Evolutionary conservation across 2,329 filamentous ascomycete species (phyloP).

Genomic region (Tolypocladium ovalisporum): DNA sequence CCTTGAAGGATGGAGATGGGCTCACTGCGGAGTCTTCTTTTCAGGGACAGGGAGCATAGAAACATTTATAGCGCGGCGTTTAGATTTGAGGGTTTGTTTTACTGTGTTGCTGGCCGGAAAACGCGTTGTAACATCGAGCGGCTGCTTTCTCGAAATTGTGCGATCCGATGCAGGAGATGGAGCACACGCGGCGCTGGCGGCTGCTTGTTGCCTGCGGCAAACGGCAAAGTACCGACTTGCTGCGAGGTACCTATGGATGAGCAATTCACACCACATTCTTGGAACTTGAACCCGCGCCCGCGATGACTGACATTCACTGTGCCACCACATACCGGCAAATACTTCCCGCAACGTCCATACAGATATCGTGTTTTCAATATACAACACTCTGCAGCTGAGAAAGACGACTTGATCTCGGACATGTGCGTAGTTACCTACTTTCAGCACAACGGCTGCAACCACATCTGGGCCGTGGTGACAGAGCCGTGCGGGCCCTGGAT

Average conservation of each 20-base stretch:
- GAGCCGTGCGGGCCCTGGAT: conserved; percentile 35
- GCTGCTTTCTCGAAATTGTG: not conserved
- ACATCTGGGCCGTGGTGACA: conserved; percentile 39
- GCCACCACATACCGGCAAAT: not conserved
- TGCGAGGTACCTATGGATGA: not conserved
- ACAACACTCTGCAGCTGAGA: not conserved
- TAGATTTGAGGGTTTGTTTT: not conserved
- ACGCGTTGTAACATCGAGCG: not conserved
- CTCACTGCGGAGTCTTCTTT: conserved; percentile 19
- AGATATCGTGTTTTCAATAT: not conserved
- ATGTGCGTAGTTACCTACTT: conserved; percentile 42
- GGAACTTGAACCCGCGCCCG: not conserved
- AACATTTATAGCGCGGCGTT: not conserved
- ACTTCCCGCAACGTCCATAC: not conserved
- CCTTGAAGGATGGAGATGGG: conserved; percentile 14
- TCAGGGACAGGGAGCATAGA: conserved; percentile 5
- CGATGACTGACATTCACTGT: not conserved
- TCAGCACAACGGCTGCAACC: conserved; percentile 36
- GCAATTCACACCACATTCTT: not conserved
- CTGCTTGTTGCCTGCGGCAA: not conserved
- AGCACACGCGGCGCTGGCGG: not conserved
- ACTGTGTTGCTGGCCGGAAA: not conserved
- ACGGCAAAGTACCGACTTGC: not conserved
- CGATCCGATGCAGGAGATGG: not conserved
- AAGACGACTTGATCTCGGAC: not conserved